Conservation (phyloP, 1,139 yeast genomes). For the Geotrichum fermentans region DNA sequence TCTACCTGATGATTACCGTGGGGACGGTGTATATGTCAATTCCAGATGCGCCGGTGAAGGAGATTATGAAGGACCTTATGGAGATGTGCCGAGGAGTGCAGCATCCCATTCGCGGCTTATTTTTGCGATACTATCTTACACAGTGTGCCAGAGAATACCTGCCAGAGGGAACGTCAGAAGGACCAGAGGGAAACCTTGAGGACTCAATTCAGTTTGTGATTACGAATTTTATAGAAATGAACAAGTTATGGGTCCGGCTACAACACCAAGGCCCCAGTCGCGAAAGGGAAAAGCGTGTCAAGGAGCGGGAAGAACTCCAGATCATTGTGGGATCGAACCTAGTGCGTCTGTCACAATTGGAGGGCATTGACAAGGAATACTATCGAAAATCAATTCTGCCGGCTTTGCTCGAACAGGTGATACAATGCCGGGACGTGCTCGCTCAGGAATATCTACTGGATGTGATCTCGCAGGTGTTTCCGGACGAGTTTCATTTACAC, state of each 20-base stretch:
- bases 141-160: slow-evolving; percentile 75
- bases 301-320: slow-evolving; percentile 85
- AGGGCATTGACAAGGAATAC: slow-evolving; percentile 60
- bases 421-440: slow-evolving; percentile 87
- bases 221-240: slow-evolving; percentile 91
- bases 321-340: slow-evolving; percentile 89
- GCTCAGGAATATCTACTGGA: slow-evolving; percentile 91
- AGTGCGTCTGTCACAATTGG: slow-evolving; percentile 81
- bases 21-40: slow-evolving; percentile 84
- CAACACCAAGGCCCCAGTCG: slow-evolving; percentile 94
- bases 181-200: slow-evolving; percentile 47
- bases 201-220: slow-evolving; percentile 71
- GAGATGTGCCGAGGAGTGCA: slow-evolving; percentile 98
- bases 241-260: slow-evolving; percentile 91
- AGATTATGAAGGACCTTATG: slow-evolving; percentile 90
- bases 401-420: slow-evolving; percentile 79
- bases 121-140: slow-evolving; percentile 79
- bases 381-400: slow-evolving; percentile 71
- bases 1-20: slow-evolving; percentile 90
- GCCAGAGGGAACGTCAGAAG: slow-evolving; percentile 41
- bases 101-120: slow-evolving; percentile 83
- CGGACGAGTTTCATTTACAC: slow-evolving; percentile 81
- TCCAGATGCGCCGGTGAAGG: slow-evolving; percentile 74
- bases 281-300: slow-evolving; percentile 67
- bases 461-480: slow-evolving; percentile 87